phyloP scores from a whole-genome alignment of 345 rosid species.

The Eucalyptus cloeziana region DNA sequence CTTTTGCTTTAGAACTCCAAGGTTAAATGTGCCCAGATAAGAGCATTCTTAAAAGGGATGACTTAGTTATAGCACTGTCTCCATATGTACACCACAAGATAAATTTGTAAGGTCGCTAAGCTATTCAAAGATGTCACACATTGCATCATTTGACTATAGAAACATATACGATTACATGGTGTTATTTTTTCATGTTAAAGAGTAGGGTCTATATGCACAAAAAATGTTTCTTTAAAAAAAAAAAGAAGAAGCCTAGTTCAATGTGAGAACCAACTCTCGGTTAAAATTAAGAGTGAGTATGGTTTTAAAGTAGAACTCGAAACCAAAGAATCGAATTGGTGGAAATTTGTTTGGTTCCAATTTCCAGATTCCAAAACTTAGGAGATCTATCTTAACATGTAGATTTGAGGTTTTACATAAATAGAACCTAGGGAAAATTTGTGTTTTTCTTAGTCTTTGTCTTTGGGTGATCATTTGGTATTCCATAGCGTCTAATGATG shows the following conservation, averaged over 20 bases:
- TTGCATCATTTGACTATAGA: not conserved
- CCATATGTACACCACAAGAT: too few relatives aligned
- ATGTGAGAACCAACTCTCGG: accelerated
- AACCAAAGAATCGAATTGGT: accelerated
- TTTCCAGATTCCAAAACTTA: accelerated
- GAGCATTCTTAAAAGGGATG: not conserved
- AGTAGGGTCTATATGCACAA: accelerated
- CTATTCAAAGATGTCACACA: not conserved
- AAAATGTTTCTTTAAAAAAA: too few relatives aligned
- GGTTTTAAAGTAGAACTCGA: accelerated
- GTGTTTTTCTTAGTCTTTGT: too few relatives aligned
- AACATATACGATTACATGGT: not conserved
- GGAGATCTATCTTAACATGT: accelerated
- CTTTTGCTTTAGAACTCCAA: accelerated
- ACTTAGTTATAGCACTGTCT: accelerated
- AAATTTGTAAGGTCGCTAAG: too few relatives aligned
- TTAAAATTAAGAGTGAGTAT: not conserved
- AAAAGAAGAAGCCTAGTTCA: not conserved
- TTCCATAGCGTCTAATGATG: accelerated
- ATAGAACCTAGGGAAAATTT: too few relatives aligned
- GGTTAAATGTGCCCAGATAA: accelerated
- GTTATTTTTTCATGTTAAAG: not conserved
- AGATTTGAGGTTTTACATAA: accelerated
- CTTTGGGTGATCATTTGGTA: accelerated
- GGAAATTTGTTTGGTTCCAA: accelerated